phyloP scores from a whole-genome alignment of 352 stramenopile species.

The Globisporangium abappressorium region DNA sequence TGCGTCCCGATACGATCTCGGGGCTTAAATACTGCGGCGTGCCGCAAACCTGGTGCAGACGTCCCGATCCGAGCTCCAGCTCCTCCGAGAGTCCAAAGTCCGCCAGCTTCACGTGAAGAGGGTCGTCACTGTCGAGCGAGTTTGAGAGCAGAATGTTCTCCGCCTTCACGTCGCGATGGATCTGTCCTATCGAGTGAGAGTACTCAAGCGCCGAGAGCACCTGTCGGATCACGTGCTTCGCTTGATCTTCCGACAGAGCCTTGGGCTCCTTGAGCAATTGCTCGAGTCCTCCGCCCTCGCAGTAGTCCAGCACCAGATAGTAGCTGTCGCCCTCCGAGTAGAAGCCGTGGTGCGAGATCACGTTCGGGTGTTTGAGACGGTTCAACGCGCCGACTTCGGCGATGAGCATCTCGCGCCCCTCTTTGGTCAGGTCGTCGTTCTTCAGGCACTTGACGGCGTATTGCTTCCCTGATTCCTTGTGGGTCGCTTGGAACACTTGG shows the following conservation, averaged over 20 bases:
- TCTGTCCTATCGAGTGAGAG: slow-evolving; percentile 86
- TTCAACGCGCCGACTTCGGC: slow-evolving; percentile 67
- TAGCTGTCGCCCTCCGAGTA: slow-evolving; percentile 76
- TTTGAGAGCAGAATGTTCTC: slow-evolving; percentile 85
- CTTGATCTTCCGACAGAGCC: slow-evolving; percentile 59
- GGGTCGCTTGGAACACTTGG: slow-evolving; percentile 50
- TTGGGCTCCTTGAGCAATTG: slow-evolving; percentile 63
- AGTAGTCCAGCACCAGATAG: slow-evolving; percentile 86
- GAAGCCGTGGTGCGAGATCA: slow-evolving; percentile 81
- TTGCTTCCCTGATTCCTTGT: slow-evolving; percentile 37
- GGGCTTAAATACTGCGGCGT: slow-evolving; percentile 96
- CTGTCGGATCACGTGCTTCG: slow-evolving; percentile 74
- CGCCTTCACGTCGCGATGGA: slow-evolving; percentile 86
- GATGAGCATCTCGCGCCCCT: slow-evolving; percentile 63
- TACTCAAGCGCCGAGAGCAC: slow-evolving; percentile 77
- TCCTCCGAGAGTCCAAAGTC: slow-evolving; percentile 91
- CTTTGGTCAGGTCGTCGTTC: slow-evolving; percentile 41
- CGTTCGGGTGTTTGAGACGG: slow-evolving; percentile 73
- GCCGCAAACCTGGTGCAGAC: slow-evolving; percentile 91
- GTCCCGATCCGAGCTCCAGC: slow-evolving; percentile 83
- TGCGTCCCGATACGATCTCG: slow-evolving; percentile 90
- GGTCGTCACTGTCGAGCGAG: slow-evolving; percentile 55
- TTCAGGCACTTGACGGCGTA: slow-evolving; percentile 69
- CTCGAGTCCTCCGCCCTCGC: slow-evolving; percentile 77
- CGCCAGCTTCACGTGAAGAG: slow-evolving; percentile 79